Evolutionary conservation across 768 basidiomycete species (phyloP), one percentile per base, ranked within the genome.

Genomic region (Sarcodon sp.): DNA sequence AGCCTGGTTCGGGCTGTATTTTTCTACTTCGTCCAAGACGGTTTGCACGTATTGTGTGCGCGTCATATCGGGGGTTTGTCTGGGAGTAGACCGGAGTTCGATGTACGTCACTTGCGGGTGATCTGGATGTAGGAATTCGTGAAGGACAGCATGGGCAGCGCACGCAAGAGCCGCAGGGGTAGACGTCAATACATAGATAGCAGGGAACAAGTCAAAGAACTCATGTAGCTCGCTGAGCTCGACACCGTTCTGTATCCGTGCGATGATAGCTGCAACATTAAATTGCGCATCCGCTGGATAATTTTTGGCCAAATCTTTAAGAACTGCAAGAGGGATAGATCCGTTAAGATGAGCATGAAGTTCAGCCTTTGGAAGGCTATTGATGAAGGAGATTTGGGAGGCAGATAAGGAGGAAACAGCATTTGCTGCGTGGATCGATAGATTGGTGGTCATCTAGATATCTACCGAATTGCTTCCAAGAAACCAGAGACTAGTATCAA

Each of bases 271-370:
- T n/a, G 44, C 27, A 13, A 53, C 10, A 11, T 52, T 27, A 9
- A 50, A 41, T 33, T 48, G 47, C 4, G 43, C 18, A 33, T 34
- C 33, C 1, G 47, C 9, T 1, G 53, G 47, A 47, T 60, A 69
- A 33, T 76, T 68, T 7, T 55, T 53, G 0, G 81, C 83, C 11
- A 91, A 75, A 7, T 77, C 70, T 52, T 77, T 76, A 0, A 90
- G 71, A 27, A 76, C 63, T 0, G 64, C 46, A 21, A 88, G 64
- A 0, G 88, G 88, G 33, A 91, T 89, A 8, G 79, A 90, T 0
- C 87, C 87, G 54, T 89, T 89, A 4, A 89, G 73, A 57, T 90
- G 87, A 0, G 87, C 88, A 52, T 90, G 88, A 0, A 91, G 72
- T 58, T 92, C 88, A 1, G 87, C 86, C 61, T 91, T 91, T 8